A percentile compares a stretch with the other conserved stretches of the same genome.
Evolutionary conservation across 2,329 filamentous ascomycete genomes (phyloP).

Genomic region (Apiospora phragmitis): DNA sequence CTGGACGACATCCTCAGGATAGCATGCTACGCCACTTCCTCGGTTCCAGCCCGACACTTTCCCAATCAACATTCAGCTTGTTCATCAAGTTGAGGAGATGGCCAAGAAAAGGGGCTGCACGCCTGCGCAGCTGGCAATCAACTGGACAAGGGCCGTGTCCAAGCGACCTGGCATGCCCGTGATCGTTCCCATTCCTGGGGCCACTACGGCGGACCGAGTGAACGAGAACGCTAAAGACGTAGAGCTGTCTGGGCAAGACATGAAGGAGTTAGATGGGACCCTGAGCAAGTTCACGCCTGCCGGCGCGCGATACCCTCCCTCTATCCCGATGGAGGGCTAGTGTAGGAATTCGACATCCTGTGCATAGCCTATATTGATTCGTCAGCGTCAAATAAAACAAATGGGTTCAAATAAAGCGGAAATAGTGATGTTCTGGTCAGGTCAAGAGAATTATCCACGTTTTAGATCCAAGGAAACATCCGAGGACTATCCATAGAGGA

Average conservation of each 20-base stretch:
- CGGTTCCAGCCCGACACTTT: conserved; percentile 66
- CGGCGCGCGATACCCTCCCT: conserved; percentile 48
- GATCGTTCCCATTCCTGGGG: conserved; percentile 68
- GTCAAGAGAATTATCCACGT: conserved; percentile 34
- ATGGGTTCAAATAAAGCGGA: neutral
- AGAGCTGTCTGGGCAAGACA: conserved; percentile 50
- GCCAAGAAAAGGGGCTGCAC: conserved; percentile 62
- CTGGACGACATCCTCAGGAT: conserved; percentile 54
- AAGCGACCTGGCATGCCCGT: conserved; percentile 52
- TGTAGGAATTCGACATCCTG: neutral
- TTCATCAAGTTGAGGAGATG: conserved; percentile 55
- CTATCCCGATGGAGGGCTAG: neutral
- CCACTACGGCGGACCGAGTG: conserved; percentile 56
- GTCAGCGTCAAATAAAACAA: neutral
- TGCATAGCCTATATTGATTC: neutral
- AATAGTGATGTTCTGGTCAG: conserved; percentile 21
- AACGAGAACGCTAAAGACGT: conserved; percentile 59
- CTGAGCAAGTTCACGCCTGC: conserved; percentile 47
- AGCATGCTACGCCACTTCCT: conserved; percentile 46
- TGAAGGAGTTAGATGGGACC: conserved; percentile 50
- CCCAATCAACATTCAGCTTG: conserved; percentile 63
- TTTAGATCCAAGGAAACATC: conserved; percentile 19
- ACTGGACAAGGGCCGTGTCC: conserved; percentile 58
- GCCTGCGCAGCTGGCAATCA: conserved; percentile 64
- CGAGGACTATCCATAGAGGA: conserved; percentile 15